Evolutionary conservation across 257 asterid species (phyloP), one percentile per base, ranked within the genome.

Genomic region (Salvia rosmarinus): DNA sequence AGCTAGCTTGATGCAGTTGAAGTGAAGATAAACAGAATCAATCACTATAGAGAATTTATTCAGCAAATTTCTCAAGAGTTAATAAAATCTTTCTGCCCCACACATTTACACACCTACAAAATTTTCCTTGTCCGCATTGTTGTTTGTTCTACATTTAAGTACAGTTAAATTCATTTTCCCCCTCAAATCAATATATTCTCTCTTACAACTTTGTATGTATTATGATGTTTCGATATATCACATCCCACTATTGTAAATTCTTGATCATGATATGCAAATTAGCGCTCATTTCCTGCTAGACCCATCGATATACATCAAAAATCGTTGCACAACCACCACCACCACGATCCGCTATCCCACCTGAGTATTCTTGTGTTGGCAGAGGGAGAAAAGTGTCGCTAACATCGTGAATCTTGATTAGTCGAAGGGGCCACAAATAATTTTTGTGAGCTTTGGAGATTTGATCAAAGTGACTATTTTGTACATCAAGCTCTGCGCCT

Each of bases 281-380:
- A 50, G 30, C 46, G 28, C 43, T 14, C 35, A 28, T 40, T 67
- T 4, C n/a, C n/a, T n/a, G n/a, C n/a, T n/a, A n/a, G n/a, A n/a
- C n/a, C n/a, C n/a, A n/a, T n/a, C n/a, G n/a, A n/a, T n/a, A n/a
- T n/a, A n/a, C n/a, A n/a, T n/a, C n/a, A n/a, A 28, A 1, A 3
- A 32, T 6, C 37, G 37, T 32, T 32, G 37, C 37, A 32, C 37
- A 4, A 35, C 40, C 40, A 35, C 40, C 40, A 35, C 40, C 40
- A 35, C 8, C 9, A 8, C 7, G 9, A 6, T 32, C 40, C 9
- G 40, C 8, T 35, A 5, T 8, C 59, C 52, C 47, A 66, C 55
- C 7, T 6, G 16, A 0, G 23, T n/a, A n/a, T 60, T 59, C 66
- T 34, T 8, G 9, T 79, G 93, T 87, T 90, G 93, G 93, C 84